phyloP scores from a whole-genome alignment of 306 rosid genomes.

The Boehmeria nivea region DNA sequence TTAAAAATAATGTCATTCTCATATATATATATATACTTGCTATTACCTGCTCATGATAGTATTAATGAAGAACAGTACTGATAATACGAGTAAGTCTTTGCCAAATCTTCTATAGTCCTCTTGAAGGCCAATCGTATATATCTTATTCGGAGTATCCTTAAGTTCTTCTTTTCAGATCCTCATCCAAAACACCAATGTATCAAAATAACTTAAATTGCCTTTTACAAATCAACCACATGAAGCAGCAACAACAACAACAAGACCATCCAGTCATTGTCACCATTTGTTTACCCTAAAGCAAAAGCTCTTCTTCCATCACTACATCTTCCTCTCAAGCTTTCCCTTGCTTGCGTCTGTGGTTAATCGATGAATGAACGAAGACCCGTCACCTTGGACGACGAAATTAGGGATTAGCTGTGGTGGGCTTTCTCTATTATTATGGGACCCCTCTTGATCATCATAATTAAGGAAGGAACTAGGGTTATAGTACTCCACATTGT shows the following conservation, averaged over 20 bases:
- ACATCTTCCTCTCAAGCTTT: constrained; percentile 38
- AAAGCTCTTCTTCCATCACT: constrained; percentile 21
- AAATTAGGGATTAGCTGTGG: constrained; percentile 53
- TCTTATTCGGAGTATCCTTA: neutral
- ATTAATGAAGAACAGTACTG: no score
- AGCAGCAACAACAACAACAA: constrained; percentile 7
- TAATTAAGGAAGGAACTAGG: constrained; percentile 36
- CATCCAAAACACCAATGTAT: no score
- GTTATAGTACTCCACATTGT: constrained; percentile 37
- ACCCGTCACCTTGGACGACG: constrained; percentile 58
- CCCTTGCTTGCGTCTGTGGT: constrained; percentile 55
- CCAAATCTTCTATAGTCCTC: no score
- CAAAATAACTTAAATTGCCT: constrained; percentile 25
- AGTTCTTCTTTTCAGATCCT: constrained; percentile 3
- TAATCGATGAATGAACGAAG: constrained; percentile 43
- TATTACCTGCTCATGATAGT: no score
- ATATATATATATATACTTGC: no score
- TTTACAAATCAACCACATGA: constrained; percentile 8
- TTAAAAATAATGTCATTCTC: no score
- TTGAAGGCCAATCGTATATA: no score
- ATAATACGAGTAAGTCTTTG: no score
- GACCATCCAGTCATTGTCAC: constrained; percentile 5
- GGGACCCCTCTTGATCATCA: constrained; percentile 26
- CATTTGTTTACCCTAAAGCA: constrained; percentile 20
- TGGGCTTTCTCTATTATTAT: constrained; percentile 39